Conservation (phyloP, 2,329 filamentous ascomycete species). For the Hymenoscyphus scutula region DNA sequence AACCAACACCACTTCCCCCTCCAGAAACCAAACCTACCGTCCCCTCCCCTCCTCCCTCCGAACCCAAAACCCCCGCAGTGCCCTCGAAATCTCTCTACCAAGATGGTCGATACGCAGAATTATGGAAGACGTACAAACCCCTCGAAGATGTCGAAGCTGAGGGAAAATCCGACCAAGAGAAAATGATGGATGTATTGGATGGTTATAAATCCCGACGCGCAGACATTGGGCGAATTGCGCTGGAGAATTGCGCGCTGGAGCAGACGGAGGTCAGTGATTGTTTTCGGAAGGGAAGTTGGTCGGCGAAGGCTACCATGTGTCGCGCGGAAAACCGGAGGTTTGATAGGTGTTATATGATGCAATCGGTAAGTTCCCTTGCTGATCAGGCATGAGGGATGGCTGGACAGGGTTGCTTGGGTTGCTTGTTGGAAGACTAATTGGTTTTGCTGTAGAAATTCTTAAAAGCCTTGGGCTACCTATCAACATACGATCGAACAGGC, state of each 20-base stretch:
- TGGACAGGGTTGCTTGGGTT: neutral
- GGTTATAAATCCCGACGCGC: slow-evolving; percentile 80
- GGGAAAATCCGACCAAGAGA: slow-evolving; percentile 73
- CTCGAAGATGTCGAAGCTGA: slow-evolving; percentile 66
- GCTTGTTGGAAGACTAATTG: neutral
- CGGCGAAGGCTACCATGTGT: slow-evolving; percentile 76
- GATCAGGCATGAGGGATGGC: too few species aligned
- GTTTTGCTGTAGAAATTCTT: slow-evolving; percentile 65
- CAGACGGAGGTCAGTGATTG: slow-evolving; percentile 81
- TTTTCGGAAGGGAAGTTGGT: slow-evolving; percentile 69
- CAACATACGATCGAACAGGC: slow-evolving; percentile 59
- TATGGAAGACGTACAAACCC: slow-evolving; percentile 90
- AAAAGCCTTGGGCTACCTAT: slow-evolving; percentile 84
- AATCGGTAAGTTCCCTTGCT: slow-evolving; percentile 57
- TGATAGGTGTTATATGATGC: slow-evolving; percentile 84
- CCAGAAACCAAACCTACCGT: slow-evolving; percentile 11
- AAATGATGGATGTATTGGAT: slow-evolving; percentile 75
- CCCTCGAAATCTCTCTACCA: slow-evolving; percentile 55
- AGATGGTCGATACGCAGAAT: slow-evolving; percentile 74
- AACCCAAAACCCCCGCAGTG: slow-evolving; percentile 18
- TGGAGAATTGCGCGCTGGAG: slow-evolving; percentile 91
- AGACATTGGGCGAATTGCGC: slow-evolving; percentile 73
- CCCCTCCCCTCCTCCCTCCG: slow-evolving; percentile 13
- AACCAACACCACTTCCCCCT: slow-evolving; percentile 12
- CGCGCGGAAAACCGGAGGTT: slow-evolving; percentile 72